These are phyloP conservation scores for Hemisphaericaspora subhashii DNA, from an alignment of 1,139 yeast genomes.

Conservation along the genomic window DNA sequence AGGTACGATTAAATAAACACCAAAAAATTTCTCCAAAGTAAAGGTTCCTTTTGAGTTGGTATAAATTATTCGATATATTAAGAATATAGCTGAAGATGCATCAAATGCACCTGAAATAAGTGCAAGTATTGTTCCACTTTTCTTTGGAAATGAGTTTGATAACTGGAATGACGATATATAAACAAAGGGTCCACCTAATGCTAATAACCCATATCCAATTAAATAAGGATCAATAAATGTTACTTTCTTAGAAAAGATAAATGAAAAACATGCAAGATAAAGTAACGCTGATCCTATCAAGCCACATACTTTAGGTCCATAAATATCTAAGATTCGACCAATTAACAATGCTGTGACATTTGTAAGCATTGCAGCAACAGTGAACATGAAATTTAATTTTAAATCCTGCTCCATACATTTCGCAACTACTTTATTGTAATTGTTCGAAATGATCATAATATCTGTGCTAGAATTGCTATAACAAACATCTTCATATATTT, in stretches of 20 bases:
- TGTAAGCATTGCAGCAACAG: slow-evolving; percentile 46
- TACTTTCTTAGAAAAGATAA: slow-evolving; percentile 30
- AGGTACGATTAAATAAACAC: slow-evolving; percentile 40
- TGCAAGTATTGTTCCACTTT: slow-evolving; percentile 44
- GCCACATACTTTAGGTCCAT: slow-evolving; percentile 47
- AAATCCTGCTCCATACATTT: slow-evolving; percentile 44
- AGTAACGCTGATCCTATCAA: slow-evolving; percentile 40
- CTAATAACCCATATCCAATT: slow-evolving; percentile 40
- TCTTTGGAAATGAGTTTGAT: slow-evolving; percentile 44
- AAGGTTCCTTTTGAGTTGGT: slow-evolving; percentile 27
- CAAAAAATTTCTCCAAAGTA: slow-evolving; percentile 34
- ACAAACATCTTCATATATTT: slow-evolving; percentile 40
- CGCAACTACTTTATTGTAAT: slow-evolving; percentile 17
- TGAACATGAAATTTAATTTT: slow-evolving; percentile 47
- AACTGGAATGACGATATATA: slow-evolving; percentile 47
- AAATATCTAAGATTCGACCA: slow-evolving; percentile 41
- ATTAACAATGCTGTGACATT: slow-evolving; percentile 44
- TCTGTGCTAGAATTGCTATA: slow-evolving; percentile 14
- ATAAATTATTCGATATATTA: slow-evolving; percentile 36
- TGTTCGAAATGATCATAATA: slow-evolving; percentile 4
- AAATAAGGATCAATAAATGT: slow-evolving; percentile 38
- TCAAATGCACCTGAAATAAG: slow-evolving; percentile 49
- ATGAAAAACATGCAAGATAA: slow-evolving; percentile 37
- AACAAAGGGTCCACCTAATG: slow-evolving; percentile 49
- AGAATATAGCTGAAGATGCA: slow-evolving; percentile 47